A percentile compares a stretch with the other conserved stretches of the same genome.
These are phyloP conservation scores for Prototheca stagnorum DNA, from an alignment of 163 green algal genomes.

Conservation along the genomic window DNA sequence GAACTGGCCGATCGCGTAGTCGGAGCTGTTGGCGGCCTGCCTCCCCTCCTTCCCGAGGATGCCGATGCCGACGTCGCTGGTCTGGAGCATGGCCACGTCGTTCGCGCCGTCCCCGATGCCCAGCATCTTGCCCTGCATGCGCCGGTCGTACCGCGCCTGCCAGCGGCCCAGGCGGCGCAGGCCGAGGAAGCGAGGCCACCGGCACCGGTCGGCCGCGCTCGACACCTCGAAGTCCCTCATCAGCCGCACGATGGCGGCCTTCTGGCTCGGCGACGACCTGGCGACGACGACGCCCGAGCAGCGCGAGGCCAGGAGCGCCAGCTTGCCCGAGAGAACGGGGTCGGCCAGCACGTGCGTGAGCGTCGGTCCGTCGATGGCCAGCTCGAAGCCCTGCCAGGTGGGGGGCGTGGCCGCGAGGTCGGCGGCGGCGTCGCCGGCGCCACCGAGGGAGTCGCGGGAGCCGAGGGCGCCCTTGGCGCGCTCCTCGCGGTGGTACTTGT, in stretches of 20 bases:
- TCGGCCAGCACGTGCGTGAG: conserved; percentile 40
- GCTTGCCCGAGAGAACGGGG: conserved; percentile 9
- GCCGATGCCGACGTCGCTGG: conserved; percentile 70
- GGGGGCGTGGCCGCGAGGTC: conserved; percentile 2
- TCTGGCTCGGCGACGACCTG: conserved; percentile 61
- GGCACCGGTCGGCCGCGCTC: conserved; percentile 13
- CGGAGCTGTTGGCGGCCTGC: conserved; percentile 73
- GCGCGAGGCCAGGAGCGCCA: conserved; percentile 35
- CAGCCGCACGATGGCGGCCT: conserved; percentile 58
- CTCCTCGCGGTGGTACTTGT: background rate
- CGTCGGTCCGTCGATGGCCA: conserved; percentile 58
- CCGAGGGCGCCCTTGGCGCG: background rate
- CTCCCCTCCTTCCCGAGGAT: conserved; percentile 80
- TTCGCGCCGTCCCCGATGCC: conserved; percentile 75
- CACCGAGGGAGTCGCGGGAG: background rate
- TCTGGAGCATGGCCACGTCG: conserved; percentile 85
- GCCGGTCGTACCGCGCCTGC: conserved; percentile 11
- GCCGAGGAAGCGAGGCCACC: too few species aligned
- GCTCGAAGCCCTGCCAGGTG: conserved; percentile 22
- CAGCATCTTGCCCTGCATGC: conserved; percentile 41
- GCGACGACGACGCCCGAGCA: conserved; percentile 57
- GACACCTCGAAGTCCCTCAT: conserved; percentile 49
- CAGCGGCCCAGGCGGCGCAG: conserved; percentile 12
- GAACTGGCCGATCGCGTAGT: conserved; percentile 77
- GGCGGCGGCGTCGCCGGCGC: background rate